A percentile compares a stretch with the other conserved stretches of the same genome.
These are phyloP conservation scores for Eragrostis curvula DNA, from an alignment of 176 grass and related monocot genomes.

Conservation along the genomic window DNA sequence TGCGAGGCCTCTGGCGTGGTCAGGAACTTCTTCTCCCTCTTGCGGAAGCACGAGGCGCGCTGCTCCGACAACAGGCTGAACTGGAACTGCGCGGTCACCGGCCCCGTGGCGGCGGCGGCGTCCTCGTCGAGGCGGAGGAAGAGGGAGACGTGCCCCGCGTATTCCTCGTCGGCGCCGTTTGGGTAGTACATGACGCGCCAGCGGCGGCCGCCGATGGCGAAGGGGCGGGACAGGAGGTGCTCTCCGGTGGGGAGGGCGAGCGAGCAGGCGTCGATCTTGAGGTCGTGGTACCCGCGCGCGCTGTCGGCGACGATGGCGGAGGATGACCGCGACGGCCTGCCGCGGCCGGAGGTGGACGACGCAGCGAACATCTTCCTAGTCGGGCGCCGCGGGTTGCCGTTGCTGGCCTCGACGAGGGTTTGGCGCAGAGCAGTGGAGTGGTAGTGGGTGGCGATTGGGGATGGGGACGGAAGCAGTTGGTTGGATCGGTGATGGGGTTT, in stretches of 20 bases:
- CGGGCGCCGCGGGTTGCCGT: not conserved
- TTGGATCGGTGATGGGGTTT: too few relatives aligned
- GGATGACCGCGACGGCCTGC: constrained; percentile 2
- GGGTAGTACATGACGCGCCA: constrained; percentile 37
- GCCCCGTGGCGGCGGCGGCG: not conserved
- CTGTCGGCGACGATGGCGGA: constrained; percentile 26
- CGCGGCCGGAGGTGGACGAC: not conserved
- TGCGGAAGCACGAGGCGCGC: not conserved
- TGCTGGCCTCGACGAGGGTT: too few relatives aligned
- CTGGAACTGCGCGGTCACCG: not conserved
- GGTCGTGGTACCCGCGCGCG: constrained; percentile 5
- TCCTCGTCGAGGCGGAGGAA: constrained; percentile 13
- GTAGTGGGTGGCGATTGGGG: too few relatives aligned
- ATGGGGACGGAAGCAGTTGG: too few relatives aligned
- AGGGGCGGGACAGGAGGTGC: constrained; percentile 5
- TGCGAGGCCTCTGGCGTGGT: too few relatives aligned
- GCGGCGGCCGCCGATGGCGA: constrained; percentile 16
- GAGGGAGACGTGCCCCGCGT: constrained; percentile 22
- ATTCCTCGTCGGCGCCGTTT: not conserved
- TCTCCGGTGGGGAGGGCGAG: not conserved
- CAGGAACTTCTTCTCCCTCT: not conserved
- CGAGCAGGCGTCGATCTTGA: constrained; percentile 10
- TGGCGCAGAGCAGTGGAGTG: too few relatives aligned
- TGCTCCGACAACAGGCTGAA: not conserved
- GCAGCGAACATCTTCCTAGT: not conserved